Conservation (phyloP, 2,329 filamentous ascomycete species). For the Metarhizium rileyi region DNA sequence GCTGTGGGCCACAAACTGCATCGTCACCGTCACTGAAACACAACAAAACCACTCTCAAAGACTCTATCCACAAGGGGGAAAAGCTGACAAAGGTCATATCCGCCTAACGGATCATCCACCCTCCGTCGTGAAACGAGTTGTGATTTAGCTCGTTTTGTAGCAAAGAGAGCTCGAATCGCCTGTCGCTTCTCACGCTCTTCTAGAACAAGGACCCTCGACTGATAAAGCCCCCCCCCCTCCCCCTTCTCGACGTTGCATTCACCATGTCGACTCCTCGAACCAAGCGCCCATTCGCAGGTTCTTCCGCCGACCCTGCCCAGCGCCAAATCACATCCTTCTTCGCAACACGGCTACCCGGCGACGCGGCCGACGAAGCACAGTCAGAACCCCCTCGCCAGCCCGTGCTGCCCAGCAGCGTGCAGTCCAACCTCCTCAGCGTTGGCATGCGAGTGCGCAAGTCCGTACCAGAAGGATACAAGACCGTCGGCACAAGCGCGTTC, state of each 20-base stretch:
- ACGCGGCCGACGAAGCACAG: slow-evolving; percentile 19
- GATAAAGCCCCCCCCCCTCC: not conserved
- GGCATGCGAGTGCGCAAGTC: slow-evolving; percentile 93
- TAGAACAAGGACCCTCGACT: not conserved
- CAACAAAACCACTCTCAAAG: not conserved
- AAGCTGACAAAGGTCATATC: not conserved
- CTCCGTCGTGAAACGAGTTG: not conserved
- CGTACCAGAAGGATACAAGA: slow-evolving; percentile 91
- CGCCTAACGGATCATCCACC: not conserved
- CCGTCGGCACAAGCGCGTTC: slow-evolving; percentile 39
- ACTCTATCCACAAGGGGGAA: not conserved
- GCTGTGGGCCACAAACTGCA: not conserved
- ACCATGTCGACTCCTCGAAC: slow-evolving; percentile 43
- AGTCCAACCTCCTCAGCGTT: slow-evolving; percentile 78
- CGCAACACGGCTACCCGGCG: slow-evolving; percentile 27
- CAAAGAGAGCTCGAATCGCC: no score
- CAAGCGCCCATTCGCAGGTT: slow-evolving; percentile 54
- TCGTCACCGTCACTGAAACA: not conserved
- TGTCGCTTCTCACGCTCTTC: no score
- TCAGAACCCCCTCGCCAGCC: slow-evolving; percentile 27
- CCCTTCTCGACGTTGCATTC: slow-evolving; percentile 3
- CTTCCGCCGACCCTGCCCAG: slow-evolving; percentile 46
- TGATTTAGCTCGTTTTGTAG: no score
- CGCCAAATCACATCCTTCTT: slow-evolving; percentile 59
- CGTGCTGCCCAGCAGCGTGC: slow-evolving; percentile 53